Evolutionary conservation across 176 grass and related monocot genomes (phyloP), one percentile per base, ranked within the genome.

Genomic region (Typha latifolia): DNA sequence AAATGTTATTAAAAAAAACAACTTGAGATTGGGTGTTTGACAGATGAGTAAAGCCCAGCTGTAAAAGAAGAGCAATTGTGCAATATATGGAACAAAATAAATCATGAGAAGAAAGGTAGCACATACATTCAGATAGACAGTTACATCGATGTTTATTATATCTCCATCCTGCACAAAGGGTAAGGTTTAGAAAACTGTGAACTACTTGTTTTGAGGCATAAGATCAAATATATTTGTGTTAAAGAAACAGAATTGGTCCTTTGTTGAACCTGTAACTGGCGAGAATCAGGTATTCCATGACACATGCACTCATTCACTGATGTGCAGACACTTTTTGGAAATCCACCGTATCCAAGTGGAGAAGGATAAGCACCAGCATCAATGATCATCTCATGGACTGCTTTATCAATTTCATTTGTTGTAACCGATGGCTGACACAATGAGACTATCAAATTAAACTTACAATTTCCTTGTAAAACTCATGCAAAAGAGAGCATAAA

Each of bases 361-460:
- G 94, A 99, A 80, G 94, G 89, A 72, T 99, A 99, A 49, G 89
- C 94, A 79, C 89, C 94, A 70, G 88, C 85, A 76, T 90, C 80
- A 67, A 87, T 83, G 62, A 99, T 93, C 94, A 93, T 99, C 70
- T 90, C 82, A 84, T 99, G 94, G 56, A 99, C 94, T 82, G 85
- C 86, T 90, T 90, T 87, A 84, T 99, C 94, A 84, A 99, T 99
- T 99, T 99, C 94, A 87, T 93, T 84, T 73, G 94, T 99, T 69
- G 94, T 99, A 87, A 99, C 76, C 64, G 83, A 91, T 52, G 89
- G 94, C 94, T 99, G 83, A 76, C 81, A 76, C 69, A 82, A 89
- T 74, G 74, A 91, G 24, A 77, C 56, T 13, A 20, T 19, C 47
- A 72, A 69, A 47, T 32, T 34, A 11, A 34, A 43, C 80, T 71